A percentile compares a stretch with the other conserved stretches of the same genome.
phyloP scores from a whole-genome alignment of 345 rosid species.

The Eucalyptus pumila region DNA sequence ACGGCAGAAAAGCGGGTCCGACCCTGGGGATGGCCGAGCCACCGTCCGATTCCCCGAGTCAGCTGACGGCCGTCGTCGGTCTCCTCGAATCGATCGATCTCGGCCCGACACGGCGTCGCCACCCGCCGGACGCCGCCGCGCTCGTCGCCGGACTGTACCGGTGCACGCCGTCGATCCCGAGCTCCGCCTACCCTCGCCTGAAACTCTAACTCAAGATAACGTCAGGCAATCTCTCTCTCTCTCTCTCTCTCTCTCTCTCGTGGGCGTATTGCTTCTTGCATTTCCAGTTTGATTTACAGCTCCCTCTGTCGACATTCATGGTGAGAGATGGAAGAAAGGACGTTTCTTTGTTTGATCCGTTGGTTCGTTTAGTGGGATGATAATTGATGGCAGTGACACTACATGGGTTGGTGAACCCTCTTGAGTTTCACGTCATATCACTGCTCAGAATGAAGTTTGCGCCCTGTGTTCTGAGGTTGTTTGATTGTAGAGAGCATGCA shows the following conservation, averaged over 20 bases:
- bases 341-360: neutral
- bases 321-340: neutral
- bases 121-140: neutral
- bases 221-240: neutral
- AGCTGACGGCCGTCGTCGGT: neutral
- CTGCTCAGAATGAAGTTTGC: neutral
- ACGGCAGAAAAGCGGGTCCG: neutral
- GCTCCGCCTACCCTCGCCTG: neutral
- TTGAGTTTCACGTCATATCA: neutral
- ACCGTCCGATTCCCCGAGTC: slow-evolving; percentile 1
- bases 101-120: neutral
- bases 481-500: neutral
- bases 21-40: neutral
- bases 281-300: neutral
- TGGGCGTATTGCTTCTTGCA: neutral
- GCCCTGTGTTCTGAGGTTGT: neutral
- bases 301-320: neutral
- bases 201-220: neutral
- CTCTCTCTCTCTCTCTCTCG: neutral
- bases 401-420: neutral
- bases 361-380: neutral
- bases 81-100: neutral
- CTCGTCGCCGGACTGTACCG: neutral
- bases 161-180: neutral
- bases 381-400: neutral